Conservation (phyloP, 2,329 filamentous ascomycete species). For the Allantophomopsis lycopodina region DNA sequence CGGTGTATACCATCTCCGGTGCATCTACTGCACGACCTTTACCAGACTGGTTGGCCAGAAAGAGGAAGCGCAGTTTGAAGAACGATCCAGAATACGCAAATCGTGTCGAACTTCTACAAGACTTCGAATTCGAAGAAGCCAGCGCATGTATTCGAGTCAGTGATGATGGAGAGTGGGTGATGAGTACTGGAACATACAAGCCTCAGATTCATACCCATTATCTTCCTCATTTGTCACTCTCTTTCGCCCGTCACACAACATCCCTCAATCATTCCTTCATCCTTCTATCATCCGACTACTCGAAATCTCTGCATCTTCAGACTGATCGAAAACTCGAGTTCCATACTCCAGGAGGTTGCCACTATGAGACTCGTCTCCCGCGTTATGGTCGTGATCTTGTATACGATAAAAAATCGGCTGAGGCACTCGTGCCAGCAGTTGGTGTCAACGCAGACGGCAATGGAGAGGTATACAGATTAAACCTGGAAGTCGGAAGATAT, state of each 20-base stretch:
- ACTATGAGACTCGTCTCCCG: slow-evolving; percentile 81
- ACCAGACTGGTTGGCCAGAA: slow-evolving; percentile 88
- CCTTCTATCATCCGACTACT: slow-evolving; percentile 79
- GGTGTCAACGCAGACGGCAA: slow-evolving; percentile 75
- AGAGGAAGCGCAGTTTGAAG: slow-evolving; percentile 83
- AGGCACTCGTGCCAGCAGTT: slow-evolving; percentile 77
- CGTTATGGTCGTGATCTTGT: slow-evolving; percentile 83
- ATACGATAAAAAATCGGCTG: slow-evolving; percentile 71
- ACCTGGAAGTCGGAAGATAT: slow-evolving; percentile 82
- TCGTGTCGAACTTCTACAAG: slow-evolving; percentile 86
- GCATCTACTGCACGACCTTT: slow-evolving; percentile 76
- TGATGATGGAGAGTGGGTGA: slow-evolving; percentile 93
- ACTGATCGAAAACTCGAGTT: slow-evolving; percentile 86
- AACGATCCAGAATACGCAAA: slow-evolving; percentile 87
- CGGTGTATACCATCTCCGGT: slow-evolving; percentile 91
- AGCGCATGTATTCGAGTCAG: slow-evolving; percentile 81
- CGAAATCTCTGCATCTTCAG: slow-evolving; percentile 88
- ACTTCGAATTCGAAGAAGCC: slow-evolving; percentile 96
- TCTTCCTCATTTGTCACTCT: slow-evolving; percentile 84
- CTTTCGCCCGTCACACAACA: slow-evolving; percentile 82
- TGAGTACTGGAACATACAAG: slow-evolving; percentile 75
- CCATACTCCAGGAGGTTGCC: slow-evolving; percentile 76
- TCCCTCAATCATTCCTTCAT: slow-evolving; percentile 85
- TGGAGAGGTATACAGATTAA: slow-evolving; percentile 87
- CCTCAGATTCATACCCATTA: slow-evolving; percentile 92